These are phyloP conservation scores for Pestalotiopsis sp. DNA, from an alignment of 2,329 filamentous ascomycete species.

Conservation along the genomic window DNA sequence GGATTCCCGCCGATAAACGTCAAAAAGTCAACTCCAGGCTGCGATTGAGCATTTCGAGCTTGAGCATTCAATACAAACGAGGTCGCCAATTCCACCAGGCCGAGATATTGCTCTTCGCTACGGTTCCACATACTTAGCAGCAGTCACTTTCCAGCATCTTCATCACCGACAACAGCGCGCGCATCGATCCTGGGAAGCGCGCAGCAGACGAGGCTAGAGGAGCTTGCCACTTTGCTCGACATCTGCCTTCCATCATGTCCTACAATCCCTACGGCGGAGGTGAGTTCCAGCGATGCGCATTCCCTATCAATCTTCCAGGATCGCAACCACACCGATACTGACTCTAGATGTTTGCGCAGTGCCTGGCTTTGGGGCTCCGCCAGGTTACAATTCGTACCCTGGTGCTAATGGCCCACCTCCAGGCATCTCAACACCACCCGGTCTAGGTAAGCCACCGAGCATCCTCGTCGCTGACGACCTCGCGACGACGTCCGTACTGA, in stretches of 20 bases:
- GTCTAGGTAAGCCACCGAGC: constrained; percentile 66
- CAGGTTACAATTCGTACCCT: constrained; percentile 73
- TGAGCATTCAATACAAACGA: background rate
- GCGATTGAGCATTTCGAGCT: background rate
- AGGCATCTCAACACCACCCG: constrained; percentile 77
- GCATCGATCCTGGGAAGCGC: background rate
- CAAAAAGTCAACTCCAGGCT: background rate
- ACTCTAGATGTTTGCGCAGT: constrained; percentile 30
- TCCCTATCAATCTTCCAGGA: background rate
- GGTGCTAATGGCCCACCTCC: constrained; percentile 58
- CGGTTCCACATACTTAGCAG: background rate
- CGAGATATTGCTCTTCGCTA: background rate
- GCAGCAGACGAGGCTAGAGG: background rate
- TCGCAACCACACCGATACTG: background rate
- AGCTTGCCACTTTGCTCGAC: background rate
- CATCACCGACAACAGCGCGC: background rate
- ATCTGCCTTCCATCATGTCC: constrained; percentile 43
- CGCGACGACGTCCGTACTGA: background rate
- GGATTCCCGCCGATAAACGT: constrained; percentile 5
- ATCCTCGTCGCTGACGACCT: background rate
- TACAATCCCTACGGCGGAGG: constrained; percentile 64
- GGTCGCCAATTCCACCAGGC: background rate
- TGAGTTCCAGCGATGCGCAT: constrained; percentile 29
- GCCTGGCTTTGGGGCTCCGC: constrained; percentile 73
- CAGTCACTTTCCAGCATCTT: background rate